Evolutionary conservation across 2,329 filamentous ascomycete genomes (phyloP).

Genomic region (Aspergillus latus): DNA sequence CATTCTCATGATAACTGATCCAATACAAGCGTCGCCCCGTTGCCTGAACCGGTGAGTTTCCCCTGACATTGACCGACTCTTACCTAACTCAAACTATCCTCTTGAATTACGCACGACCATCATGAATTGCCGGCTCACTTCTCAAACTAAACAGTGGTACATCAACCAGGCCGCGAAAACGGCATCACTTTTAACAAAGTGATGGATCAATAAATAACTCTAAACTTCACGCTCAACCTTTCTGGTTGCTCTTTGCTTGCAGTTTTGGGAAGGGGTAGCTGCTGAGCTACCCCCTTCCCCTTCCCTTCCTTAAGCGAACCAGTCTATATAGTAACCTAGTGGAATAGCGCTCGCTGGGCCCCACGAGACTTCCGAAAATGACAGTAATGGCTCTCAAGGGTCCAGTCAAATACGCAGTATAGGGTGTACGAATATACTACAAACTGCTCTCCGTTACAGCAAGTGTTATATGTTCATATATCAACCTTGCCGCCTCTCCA

Average conservation of each 20-base stretch:
- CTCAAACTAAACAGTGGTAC: neutral
- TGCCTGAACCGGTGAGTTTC: neutral
- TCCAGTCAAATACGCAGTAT: neutral
- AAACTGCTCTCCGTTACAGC: too few relatives aligned
- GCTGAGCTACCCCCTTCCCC: neutral
- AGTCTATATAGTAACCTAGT: neutral
- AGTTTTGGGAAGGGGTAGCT: neutral
- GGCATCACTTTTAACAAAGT: neutral
- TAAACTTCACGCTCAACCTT: neutral
- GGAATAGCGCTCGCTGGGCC: neutral
- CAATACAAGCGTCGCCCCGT: neutral
- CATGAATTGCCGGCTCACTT: too few relatives aligned
- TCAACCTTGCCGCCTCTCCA: too few relatives aligned
- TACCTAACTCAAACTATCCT: neutral
- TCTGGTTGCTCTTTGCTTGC: neutral
- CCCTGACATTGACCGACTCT: neutral
- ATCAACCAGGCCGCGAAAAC: neutral
- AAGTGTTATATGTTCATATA: too few relatives aligned
- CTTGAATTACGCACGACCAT: neutral
- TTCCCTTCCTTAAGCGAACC: neutral
- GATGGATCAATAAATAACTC: neutral
- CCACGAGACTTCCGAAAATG: neutral
- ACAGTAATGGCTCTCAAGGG: neutral
- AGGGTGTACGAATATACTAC: neutral
- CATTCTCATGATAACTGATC: slow-evolving; percentile 3